Evolutionary conservation across 768 basidiomycete species (phyloP).

Genomic region (Mycena leptocephala): DNA sequence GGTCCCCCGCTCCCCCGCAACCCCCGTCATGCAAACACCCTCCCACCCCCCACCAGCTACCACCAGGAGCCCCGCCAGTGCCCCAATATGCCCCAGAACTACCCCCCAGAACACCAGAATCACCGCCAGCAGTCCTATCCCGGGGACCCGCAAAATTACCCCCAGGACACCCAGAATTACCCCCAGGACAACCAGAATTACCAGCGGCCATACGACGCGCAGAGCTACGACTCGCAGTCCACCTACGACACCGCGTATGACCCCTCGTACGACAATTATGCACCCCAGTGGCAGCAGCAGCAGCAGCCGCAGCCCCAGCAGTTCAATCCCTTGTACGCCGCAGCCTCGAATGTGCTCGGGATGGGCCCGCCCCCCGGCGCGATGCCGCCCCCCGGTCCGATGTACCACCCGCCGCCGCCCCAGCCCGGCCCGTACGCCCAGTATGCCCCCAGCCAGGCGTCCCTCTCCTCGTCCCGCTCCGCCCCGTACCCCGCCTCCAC

Average conservation of each 20-base stretch:
- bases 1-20: slow-evolving; percentile 42
- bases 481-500: slow-evolving; percentile 45
- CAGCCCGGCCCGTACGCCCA: slow-evolving; percentile 44
- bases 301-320: slow-evolving; percentile 51
- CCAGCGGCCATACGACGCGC: slow-evolving; percentile 36
- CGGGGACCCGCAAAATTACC: slow-evolving; percentile 5
- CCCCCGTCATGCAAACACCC: slow-evolving; percentile 60
- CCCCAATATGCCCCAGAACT: slow-evolving; percentile 7
- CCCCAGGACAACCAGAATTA: neutral
- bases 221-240: slow-evolving; percentile 36
- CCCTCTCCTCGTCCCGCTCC: slow-evolving; percentile 51
- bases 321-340: slow-evolving; percentile 77
- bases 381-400: slow-evolving; percentile 38
- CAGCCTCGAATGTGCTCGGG: slow-evolving; percentile 87
- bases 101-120: neutral
- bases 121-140: slow-evolving; percentile 1
- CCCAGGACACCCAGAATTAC: neutral
- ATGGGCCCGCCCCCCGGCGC: slow-evolving; percentile 76
- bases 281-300: slow-evolving; percentile 35
- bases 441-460: slow-evolving; percentile 35
- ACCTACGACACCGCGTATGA: slow-evolving; percentile 33
- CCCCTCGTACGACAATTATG: slow-evolving; percentile 25
- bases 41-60: slow-evolving; percentile 48
- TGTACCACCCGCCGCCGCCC: slow-evolving; percentile 41
- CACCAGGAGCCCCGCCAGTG: slow-evolving; percentile 2